A percentile compares a stretch with the other conserved stretches of the same genome.
phyloP scores from a whole-genome alignment of 495 filamentous ascomycete genomes.

The Parmelia sp. region DNA sequence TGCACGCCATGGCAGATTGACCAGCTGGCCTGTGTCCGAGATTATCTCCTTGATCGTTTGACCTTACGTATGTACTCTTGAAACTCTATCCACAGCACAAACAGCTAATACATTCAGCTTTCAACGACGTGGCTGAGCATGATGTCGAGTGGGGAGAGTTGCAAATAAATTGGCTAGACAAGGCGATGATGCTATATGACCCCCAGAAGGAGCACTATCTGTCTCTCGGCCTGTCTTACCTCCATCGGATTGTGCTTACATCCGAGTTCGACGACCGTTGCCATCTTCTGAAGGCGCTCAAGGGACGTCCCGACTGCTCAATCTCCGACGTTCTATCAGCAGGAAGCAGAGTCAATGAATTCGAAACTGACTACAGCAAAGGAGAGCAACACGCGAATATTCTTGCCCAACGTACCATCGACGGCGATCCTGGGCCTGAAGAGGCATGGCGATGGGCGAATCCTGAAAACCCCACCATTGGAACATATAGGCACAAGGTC shows the following conservation, averaged over 20 bases:
- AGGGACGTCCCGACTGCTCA: not conserved
- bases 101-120: slow-evolving; percentile 1
- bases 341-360: not conserved
- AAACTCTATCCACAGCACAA: not conserved
- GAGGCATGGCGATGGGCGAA: slow-evolving; percentile 12
- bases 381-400: not conserved
- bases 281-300: not conserved
- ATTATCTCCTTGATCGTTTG: not conserved
- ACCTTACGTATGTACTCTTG: not conserved
- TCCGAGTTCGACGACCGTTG: slow-evolving; percentile 10
- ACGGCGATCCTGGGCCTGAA: slow-evolving; percentile 3
- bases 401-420: not conserved
- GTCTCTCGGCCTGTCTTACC: slow-evolving; percentile 3
- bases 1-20: slow-evolving; percentile 11
- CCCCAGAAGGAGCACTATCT: slow-evolving; percentile 6
- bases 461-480: not conserved
- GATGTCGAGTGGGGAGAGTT: not conserved
- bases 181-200: not conserved
- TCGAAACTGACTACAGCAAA: not conserved
- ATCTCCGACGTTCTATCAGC: not conserved
- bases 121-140: slow-evolving; percentile 12
- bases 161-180: not conserved
- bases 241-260: not conserved
- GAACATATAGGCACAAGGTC: not conserved
- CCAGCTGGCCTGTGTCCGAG: slow-evolving; percentile 2